Percentiles rank a stretch among this genome's conserved stretches.
These are phyloP conservation scores for Globisporangium canariense DNA, from an alignment of 352 stramenopile species.

Conservation along the genomic window DNA sequence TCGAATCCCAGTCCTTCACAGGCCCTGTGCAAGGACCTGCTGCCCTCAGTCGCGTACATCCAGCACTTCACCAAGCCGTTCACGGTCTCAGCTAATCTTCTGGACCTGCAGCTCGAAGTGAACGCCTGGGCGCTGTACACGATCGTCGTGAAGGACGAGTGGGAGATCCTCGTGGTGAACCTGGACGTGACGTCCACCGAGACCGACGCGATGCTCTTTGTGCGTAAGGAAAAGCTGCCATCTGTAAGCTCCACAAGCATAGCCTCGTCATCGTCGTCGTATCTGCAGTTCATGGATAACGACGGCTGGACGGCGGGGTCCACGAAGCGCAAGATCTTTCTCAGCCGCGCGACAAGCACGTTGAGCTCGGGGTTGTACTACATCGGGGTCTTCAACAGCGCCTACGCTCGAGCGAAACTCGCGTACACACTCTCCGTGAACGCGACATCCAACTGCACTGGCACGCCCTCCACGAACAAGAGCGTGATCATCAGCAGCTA, in stretches of 20 bases:
- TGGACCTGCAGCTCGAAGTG: conserved; percentile 44
- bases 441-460: conserved; percentile 37
- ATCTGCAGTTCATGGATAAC: conserved; percentile 50
- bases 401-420: conserved; percentile 49
- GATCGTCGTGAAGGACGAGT: conserved; percentile 49
- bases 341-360: conserved; percentile 55
- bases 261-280: conserved; percentile 11
- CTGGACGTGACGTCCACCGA: conserved; percentile 31
- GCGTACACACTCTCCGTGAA: conserved; percentile 57
- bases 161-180: conserved; percentile 53
- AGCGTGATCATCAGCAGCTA: conserved; percentile 17
- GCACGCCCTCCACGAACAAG: not conserved
- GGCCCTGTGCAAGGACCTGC: conserved; percentile 56
- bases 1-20: conserved; percentile 34
- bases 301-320: conserved; percentile 44
- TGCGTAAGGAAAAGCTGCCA: conserved; percentile 64
- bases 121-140: conserved; percentile 64
- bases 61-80: conserved; percentile 54
- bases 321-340: conserved; percentile 43
- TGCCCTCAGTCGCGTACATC: conserved; percentile 57
- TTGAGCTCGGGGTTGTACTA: conserved; percentile 75
- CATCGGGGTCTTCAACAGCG: conserved; percentile 67
- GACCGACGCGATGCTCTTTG: conserved; percentile 72
- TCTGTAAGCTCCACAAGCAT: conserved; percentile 18
- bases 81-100: conserved; percentile 27